Evolutionary conservation across 305 asterid species (phyloP).

Genomic region (Galium porrigens): DNA sequence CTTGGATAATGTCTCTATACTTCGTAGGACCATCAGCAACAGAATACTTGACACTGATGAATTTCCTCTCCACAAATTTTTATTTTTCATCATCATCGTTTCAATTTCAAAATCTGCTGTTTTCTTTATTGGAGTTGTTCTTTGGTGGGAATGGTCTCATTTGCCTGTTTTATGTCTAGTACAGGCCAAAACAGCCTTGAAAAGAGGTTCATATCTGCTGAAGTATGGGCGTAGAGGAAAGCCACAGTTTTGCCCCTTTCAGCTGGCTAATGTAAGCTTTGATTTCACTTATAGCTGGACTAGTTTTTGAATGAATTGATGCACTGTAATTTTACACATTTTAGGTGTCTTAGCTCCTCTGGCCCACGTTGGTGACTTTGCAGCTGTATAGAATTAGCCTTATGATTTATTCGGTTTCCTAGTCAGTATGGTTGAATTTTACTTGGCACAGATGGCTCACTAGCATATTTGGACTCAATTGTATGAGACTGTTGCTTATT

Average conservation of each 20-base stretch:
- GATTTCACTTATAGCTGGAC: slow-evolving; percentile 1
- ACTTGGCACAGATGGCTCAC: neutral
- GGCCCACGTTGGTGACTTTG: neutral
- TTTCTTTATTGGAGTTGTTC: neutral
- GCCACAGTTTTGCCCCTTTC: slow-evolving; percentile 63
- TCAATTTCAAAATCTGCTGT: neutral
- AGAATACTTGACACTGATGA: neutral
- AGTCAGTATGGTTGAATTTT: neutral
- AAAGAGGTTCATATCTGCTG: slow-evolving; percentile 51
- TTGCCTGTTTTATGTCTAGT: slow-evolving; percentile 9
- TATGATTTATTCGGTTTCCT: neutral
- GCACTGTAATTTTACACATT: neutral
- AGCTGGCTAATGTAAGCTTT: slow-evolving; percentile 39
- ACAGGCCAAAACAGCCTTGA: slow-evolving; percentile 53
- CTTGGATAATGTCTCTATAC: neutral
- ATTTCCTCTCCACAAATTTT: neutral
- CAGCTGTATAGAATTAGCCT: neutral
- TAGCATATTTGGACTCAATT: neutral
- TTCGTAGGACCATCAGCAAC: neutral
- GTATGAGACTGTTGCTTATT: neutral
- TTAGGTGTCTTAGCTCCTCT: neutral
- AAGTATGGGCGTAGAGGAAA: slow-evolving; percentile 67
- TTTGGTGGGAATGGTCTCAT: neutral
- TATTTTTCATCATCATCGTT: neutral
- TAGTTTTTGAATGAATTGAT: neutral